phyloP scores from a whole-genome alignment of 1,284 basidiomycete genomes.

The Phellopilus nigrolimitatus region DNA sequence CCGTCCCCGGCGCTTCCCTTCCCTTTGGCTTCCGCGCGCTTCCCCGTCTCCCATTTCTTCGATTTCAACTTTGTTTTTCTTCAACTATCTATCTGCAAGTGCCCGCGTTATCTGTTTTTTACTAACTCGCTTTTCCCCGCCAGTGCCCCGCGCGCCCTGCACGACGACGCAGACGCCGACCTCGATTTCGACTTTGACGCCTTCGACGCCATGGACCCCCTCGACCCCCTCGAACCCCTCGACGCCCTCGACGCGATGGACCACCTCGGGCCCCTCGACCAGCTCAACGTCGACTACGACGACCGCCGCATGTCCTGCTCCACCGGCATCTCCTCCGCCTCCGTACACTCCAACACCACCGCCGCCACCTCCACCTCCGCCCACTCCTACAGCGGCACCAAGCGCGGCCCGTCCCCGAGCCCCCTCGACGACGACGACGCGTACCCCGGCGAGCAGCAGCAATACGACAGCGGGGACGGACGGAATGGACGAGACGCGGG shows the following conservation, averaged over 20 bases:
- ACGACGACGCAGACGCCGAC: background rate
- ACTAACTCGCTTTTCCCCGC: too few species aligned
- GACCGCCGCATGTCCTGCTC: constrained; percentile 58
- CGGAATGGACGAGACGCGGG: background rate
- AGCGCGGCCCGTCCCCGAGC: constrained; percentile 44
- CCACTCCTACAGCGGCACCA: constrained; percentile 39
- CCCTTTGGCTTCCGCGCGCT: background rate
- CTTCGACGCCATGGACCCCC: constrained; percentile 17
- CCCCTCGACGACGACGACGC: constrained; percentile 27
- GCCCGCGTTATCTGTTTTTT: too few species aligned
- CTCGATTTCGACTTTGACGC: constrained; percentile 3
- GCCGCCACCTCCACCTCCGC: constrained; percentile 52
- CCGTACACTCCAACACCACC: constrained; percentile 37
- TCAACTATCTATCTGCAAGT: too few species aligned
- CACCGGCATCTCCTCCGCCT: constrained; percentile 50
- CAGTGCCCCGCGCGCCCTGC: background rate
- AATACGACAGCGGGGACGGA: background rate
- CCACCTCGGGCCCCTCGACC: constrained; percentile 1
- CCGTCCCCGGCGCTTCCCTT: background rate
- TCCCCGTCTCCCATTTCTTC: background rate
- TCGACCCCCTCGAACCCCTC: constrained; percentile 35
- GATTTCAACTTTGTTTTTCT: too few species aligned
- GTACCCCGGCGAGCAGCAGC: background rate
- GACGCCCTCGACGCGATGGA: background rate
- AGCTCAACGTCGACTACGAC: constrained; percentile 36